These are phyloP conservation scores for Pulveroboletus sp. DNA, from an alignment of 768 basidiomycete genomes.

Conservation along the genomic window DNA sequence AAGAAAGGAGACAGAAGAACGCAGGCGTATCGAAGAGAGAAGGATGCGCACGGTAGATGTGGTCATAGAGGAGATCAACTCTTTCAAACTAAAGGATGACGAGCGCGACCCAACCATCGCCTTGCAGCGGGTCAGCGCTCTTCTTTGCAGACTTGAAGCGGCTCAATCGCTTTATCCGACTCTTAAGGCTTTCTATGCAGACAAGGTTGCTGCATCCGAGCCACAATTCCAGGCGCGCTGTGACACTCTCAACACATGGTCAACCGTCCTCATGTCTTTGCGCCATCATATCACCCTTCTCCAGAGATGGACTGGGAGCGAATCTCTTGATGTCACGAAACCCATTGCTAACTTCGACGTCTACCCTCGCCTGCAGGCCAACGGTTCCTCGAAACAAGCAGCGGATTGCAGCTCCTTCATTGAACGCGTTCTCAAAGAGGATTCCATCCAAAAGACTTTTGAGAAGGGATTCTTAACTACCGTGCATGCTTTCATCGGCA, in stretches of 20 bases:
- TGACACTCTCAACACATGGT: constrained; percentile 91
- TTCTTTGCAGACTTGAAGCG: constrained; percentile 74
- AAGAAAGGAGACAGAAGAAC: constrained; percentile 77
- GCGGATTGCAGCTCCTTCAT: constrained; percentile 82
- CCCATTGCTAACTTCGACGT: constrained; percentile 65
- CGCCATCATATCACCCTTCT: constrained; percentile 75
- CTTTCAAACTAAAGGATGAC: constrained; percentile 58
- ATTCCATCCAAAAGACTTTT: constrained; percentile 91
- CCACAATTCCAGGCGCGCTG: constrained; percentile 72
- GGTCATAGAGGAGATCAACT: constrained; percentile 77
- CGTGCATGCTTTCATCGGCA: constrained; percentile 80
- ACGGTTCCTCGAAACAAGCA: constrained; percentile 40
- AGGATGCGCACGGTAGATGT: constrained; percentile 76
- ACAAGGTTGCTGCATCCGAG: constrained; percentile 69
- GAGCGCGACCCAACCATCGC: constrained; percentile 39
- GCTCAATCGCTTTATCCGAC: constrained; percentile 86
- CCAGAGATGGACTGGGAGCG: constrained; percentile 91
- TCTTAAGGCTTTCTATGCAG: constrained; percentile 71
- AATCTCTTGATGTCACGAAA: constrained; percentile 83
- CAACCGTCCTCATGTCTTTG: constrained; percentile 81
- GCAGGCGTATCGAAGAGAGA: constrained; percentile 75
- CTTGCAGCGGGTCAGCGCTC: constrained; percentile 55
- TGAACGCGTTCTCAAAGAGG: constrained; percentile 91
- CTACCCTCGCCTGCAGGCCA: constrained; percentile 27
- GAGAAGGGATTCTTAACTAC: constrained; percentile 86